phyloP scores from a whole-genome alignment of 2,329 filamentous ascomycete species.

The Ascochyta viciae-villosae region DNA sequence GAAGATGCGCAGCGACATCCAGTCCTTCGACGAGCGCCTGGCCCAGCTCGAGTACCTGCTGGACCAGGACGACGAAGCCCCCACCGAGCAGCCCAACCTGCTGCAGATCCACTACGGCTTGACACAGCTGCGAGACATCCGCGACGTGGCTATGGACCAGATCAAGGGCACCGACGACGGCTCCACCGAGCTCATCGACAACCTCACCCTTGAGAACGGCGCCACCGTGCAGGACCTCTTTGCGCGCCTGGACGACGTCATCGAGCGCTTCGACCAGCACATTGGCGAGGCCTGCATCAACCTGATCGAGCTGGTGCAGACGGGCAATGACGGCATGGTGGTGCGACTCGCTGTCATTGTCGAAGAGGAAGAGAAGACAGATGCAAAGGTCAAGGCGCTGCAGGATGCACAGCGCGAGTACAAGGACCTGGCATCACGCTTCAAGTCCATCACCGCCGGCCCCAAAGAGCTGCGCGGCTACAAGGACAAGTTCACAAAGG shows the following conservation, averaged over 20 bases:
- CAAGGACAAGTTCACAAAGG: conserved; percentile 91
- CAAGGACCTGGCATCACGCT: conserved; percentile 88
- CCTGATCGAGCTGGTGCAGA: conserved; percentile 83
- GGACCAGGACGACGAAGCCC: conserved; percentile 81
- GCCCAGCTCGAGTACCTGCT: conserved; percentile 79
- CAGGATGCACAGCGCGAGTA: conserved; percentile 96
- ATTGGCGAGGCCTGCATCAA: conserved; percentile 88
- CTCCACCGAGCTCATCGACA: conserved; percentile 91
- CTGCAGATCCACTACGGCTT: conserved; percentile 90
- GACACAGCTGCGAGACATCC: conserved; percentile 88
- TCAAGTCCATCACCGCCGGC: conserved; percentile 94
- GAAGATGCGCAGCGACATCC: conserved; percentile 89
- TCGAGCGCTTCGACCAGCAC: conserved; percentile 96
- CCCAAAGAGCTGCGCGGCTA: conserved; percentile 93
- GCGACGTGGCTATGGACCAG: conserved; percentile 96
- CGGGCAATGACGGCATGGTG: conserved; percentile 86
- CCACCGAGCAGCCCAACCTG: conserved; percentile 90
- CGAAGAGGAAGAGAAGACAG: conserved; percentile 95
- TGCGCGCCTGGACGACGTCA: conserved; percentile 79
- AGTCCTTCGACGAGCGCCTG: conserved; percentile 83
- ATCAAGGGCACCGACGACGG: conserved; percentile 83
- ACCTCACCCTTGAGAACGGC: conserved; percentile 65
- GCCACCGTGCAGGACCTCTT: conserved; percentile 91
- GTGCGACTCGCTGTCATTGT: conserved; percentile 92
- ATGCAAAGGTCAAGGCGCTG: conserved; percentile 86